Base-by-base conservation (phyloP, 2,329 filamentous ascomycete genomes). In the Ilyonectria robusta region DNA sequence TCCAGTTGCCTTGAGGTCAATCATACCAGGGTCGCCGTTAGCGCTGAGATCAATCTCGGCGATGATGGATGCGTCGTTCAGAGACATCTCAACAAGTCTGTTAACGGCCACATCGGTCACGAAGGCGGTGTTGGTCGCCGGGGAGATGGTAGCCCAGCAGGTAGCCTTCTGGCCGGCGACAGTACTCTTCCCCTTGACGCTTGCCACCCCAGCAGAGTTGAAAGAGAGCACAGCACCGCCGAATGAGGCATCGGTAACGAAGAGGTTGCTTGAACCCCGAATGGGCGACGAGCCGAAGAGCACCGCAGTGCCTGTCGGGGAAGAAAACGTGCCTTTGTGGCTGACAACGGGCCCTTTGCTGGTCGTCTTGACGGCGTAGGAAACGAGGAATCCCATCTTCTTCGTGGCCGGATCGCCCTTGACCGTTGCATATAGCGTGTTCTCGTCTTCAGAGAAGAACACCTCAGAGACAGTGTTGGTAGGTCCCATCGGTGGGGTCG, bases 161-260 rank as follows among this genome's bases (percentile, higher is more conserved):
- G 87, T 89, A 1, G 87, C 86, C 7, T 67, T 76, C 72, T 92
- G 89, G 42, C 81, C 85, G 0, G 79, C 78, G 13, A 91, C 78
- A 1, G 74, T 70, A n/a, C 80, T 78, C 53, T 78, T 81, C n/a
- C 78, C 80, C 40, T 79, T 77, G 0, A 84, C 73, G 0, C 78
- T 6, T 1, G 82, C 81, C 11, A 72, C 59, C 15, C 75, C 69
- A 8, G 66, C 79, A 4, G 70, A 51, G 51, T 86, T 79, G 23
- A 88, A 68, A 1, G 81, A 77, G 1, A 91, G 75, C 6, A 89
- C 80, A 0, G 82, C 84, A 0, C 79, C 85, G 6, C 89, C 89
- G 59, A 91, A 89, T 0, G 87, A 86, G 0, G 88, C 85, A 62
- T 91, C 89, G 0, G 88, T 88, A 0, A 83, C 83, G 66, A 91